Conservation (phyloP, 129 eudicot species). For the Logfia minima region DNA sequence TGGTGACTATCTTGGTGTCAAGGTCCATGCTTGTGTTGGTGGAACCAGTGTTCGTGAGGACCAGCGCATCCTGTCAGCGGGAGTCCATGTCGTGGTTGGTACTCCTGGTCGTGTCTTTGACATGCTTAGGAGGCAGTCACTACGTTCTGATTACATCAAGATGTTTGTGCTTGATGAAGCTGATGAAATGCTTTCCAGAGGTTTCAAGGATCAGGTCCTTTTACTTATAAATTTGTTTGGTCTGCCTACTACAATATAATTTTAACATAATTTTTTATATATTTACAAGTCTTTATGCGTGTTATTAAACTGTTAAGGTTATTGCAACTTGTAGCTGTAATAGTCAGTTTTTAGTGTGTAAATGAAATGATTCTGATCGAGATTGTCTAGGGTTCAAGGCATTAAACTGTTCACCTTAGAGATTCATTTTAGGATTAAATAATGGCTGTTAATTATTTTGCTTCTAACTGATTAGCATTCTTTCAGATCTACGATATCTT, state of each 20-base stretch:
- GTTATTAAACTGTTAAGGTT: not conserved
- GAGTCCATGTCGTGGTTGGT: conserved; percentile 59
- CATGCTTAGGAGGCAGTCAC: conserved; percentile 57
- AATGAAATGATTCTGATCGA: not conserved
- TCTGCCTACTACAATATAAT: not conserved
- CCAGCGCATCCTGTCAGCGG: conserved; percentile 49
- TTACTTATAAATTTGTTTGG: not conserved
- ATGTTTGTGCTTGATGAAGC: conserved; percentile 63
- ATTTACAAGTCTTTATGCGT: not conserved
- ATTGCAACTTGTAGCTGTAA: not conserved
- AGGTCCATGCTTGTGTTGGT: conserved; percentile 67
- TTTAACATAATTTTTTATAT: no score
- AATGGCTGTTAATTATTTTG: not conserved
- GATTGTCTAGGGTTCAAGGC: not conserved
- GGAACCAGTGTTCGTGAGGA: conserved; percentile 66
- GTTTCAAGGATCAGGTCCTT: conserved; percentile 59
- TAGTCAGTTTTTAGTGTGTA: not conserved
- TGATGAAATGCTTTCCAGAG: conserved; percentile 65
- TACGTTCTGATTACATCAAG: conserved; percentile 55
- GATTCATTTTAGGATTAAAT: not conserved
- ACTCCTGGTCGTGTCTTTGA: conserved; percentile 64
- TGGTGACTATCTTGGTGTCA: conserved; percentile 61
- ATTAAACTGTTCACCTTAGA: not conserved
- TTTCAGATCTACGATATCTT: conserved; percentile 57
- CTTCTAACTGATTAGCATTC: not conserved